Evolutionary conservation across 371 early-diverging fungal genomes (phyloP).

Genomic region (Basidiobolus meristosporus): DNA sequence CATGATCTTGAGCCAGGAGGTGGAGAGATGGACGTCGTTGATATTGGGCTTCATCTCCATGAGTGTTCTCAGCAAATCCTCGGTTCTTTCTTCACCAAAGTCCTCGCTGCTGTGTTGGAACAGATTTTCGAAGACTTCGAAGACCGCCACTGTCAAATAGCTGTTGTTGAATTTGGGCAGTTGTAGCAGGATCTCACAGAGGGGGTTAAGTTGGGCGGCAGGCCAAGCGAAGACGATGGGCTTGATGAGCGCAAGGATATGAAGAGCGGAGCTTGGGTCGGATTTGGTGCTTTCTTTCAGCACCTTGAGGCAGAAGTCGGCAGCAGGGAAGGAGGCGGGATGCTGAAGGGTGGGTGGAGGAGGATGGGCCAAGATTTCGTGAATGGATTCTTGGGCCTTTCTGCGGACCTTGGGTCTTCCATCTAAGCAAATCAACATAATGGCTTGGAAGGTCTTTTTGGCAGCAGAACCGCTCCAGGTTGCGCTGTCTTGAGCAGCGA

Average conservation of each 20-base stretch:
- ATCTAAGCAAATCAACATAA: constrained; percentile 62
- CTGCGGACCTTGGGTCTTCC: constrained; percentile 78
- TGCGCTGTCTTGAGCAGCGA: constrained; percentile 55
- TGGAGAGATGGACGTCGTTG: constrained; percentile 59
- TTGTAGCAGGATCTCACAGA: constrained; percentile 57
- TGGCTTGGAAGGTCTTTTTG: constrained; percentile 43
- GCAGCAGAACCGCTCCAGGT: constrained; percentile 49
- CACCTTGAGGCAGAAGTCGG: constrained; percentile 47
- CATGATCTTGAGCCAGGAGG: constrained; percentile 73
- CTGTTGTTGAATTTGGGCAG: constrained; percentile 70
- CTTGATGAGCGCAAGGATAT: constrained; percentile 59
- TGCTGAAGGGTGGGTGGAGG: constrained; percentile 59
- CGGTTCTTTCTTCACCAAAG: constrained; percentile 15
- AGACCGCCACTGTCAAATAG: constrained; percentile 59
- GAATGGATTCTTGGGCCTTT: constrained; percentile 69
- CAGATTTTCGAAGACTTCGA: constrained; percentile 57
- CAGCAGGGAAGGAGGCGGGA: constrained; percentile 53
- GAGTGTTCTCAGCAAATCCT: constrained; percentile 20
- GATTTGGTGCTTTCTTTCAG: constrained; percentile 45
- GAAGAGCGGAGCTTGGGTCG: constrained; percentile 46
- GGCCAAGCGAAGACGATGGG: constrained; percentile 55
- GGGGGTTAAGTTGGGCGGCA: constrained; percentile 18
- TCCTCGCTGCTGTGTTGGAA: constrained; percentile 35
- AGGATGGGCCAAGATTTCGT: constrained; percentile 36
- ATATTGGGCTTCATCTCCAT: constrained; percentile 65